Percentiles rank a stretch among this genome's conserved stretches.
Evolutionary conservation across 495 filamentous ascomycete species (phyloP).

Genomic region (Trichoderma gamsii): DNA sequence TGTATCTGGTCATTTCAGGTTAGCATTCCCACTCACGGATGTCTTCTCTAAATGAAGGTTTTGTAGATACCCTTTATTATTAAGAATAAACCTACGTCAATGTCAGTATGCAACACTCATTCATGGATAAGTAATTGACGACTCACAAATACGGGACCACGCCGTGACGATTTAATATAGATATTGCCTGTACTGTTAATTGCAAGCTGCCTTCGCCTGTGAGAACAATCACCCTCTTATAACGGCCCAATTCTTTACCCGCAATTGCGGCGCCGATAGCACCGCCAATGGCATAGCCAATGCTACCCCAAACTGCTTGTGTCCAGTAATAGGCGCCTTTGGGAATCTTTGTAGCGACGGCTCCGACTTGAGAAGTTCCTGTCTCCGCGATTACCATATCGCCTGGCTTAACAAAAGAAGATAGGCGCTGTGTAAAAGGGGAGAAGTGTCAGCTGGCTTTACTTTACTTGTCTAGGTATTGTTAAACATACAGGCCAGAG

Average conservation of each 20-base stretch:
- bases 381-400: slow-evolving; percentile 48
- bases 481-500: slow-evolving; percentile 28
- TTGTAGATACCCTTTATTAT: slow-evolving; percentile 35
- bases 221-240: slow-evolving; percentile 31
- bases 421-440: slow-evolving; percentile 17
- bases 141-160: slow-evolving; percentile 32
- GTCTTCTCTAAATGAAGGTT: not conserved
- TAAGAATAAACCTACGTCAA: slow-evolving; percentile 38
- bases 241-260: slow-evolving; percentile 22
- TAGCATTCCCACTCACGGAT: not conserved
- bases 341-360: slow-evolving; percentile 28
- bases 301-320: slow-evolving; percentile 36
- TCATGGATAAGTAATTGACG: slow-evolving; percentile 9
- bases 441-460: not conserved
- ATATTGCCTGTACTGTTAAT: slow-evolving; percentile 37
- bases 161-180: slow-evolving; percentile 29
- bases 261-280: slow-evolving; percentile 34
- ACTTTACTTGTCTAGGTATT: not conserved
- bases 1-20: slow-evolving; percentile 27
- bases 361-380: slow-evolving; percentile 36
- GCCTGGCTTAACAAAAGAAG: slow-evolving; percentile 37
- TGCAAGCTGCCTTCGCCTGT: slow-evolving; percentile 39
- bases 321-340: slow-evolving; percentile 26
- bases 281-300: slow-evolving; percentile 36
- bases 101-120: not conserved